Base-by-base conservation (phyloP, 345 rosid genomes). In the Schrenkiella parvula region DNA sequence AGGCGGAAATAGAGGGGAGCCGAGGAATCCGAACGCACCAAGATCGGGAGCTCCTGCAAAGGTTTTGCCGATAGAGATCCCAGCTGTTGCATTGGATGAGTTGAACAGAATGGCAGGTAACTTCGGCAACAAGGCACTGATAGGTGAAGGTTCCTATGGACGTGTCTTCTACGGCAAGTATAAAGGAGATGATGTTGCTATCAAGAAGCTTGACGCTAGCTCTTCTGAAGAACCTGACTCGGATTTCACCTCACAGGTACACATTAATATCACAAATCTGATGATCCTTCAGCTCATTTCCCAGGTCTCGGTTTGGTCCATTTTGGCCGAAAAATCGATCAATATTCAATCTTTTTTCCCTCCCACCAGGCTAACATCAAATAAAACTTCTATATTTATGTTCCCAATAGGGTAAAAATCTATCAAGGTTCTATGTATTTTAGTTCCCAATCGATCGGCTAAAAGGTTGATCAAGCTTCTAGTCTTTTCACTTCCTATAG, bases 141-240 rank as follows among this genome's bases (percentile, higher is more conserved):
- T 92, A 0, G 99, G 96, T 55, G 99, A 95, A 81, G 99, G 98
- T 59, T 92, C 99, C n/a, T 95, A 90, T 28, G 98, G 98, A 63
- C 88, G 98, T 26, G 99, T 92, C 69, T 95, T 88, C 73, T 68
- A 42, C 38, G 99, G 90, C 57, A 85, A 81, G 71, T 70, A 87
- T 57, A 69, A 80, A 13, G 90, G 85, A 6, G 74, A 53, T 58
- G 61, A 66, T 41, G 98, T 80, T 39, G 98, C 98, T 29, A 89
- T 95, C 11, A 95, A 95, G 82, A 92, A 92, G 78, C 87, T 95
- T 31, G 99, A 95, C 34, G 84, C 90, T 55, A 77, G 85, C 70
- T 78, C 93, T 53, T 81, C 96, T 3, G 87, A 82, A 37, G 98
- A 92, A 50, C 89, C 96, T 8, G 99, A 92, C 74, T 61, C 86